These are phyloP conservation scores for Globisporangium acanthophoron DNA, from an alignment of 352 stramenopile genomes.

Conservation along the genomic window DNA sequence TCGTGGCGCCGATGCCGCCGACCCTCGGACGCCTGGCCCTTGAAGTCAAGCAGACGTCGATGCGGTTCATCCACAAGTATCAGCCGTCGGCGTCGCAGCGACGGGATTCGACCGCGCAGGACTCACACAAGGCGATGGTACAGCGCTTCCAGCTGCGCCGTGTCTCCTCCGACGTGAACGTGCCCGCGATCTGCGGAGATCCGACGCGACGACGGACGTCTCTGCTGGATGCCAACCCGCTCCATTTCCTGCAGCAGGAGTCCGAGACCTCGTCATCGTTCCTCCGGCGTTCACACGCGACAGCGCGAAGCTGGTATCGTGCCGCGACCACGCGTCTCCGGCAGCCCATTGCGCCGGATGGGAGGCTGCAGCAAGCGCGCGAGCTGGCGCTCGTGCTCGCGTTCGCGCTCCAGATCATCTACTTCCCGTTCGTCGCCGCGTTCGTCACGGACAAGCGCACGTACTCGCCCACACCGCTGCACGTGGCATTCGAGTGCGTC, in stretches of 20 bases:
- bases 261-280: constrained; percentile 32
- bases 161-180: background rate
- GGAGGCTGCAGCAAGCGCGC: constrained; percentile 21
- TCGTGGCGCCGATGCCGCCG: background rate
- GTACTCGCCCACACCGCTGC: background rate
- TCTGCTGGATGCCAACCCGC: background rate
- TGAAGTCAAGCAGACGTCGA: background rate
- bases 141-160: constrained; percentile 33
- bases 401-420: constrained; percentile 27
- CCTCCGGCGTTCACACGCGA: background rate
- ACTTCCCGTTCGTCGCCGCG: constrained; percentile 30
- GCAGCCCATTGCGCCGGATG: constrained; percentile 12
- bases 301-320: background rate
- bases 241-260: background rate
- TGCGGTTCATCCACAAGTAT: background rate
- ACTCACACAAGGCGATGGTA: constrained; percentile 37
- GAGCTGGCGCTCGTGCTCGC: constrained; percentile 17
- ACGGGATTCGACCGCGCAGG: background rate
- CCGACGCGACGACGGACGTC: background rate
- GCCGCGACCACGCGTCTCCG: background rate
- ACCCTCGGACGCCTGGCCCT: background rate
- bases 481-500: constrained; percentile 10
- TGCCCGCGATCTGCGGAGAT: background rate
- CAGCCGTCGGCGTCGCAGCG: background rate
- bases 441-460: constrained; percentile 16